A percentile compares a stretch with the other conserved stretches of the same genome.
phyloP scores from a whole-genome alignment of 2,329 filamentous ascomycete genomes.

The Penicillium sp. region DNA sequence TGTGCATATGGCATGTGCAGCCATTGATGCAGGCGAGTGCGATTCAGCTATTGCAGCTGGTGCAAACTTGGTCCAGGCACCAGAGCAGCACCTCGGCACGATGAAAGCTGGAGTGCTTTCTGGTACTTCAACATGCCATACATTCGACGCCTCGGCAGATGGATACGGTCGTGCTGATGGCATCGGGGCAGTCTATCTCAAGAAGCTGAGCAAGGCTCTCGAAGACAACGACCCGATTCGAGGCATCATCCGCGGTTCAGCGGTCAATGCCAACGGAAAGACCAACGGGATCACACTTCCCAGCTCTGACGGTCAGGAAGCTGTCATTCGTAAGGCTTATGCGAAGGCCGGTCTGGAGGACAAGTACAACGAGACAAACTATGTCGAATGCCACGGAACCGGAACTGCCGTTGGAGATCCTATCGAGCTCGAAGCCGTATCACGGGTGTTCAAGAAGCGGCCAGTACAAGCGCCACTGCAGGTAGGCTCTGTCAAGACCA shows the following conservation, averaged over 20 bases:
- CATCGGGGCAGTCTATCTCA: slow-evolving; percentile 17
- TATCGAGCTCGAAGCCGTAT: background rate
- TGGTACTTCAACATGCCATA: slow-evolving; percentile 5
- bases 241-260: slow-evolving; percentile 18
- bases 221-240: slow-evolving; percentile 20
- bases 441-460: background rate
- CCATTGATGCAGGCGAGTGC: background rate
- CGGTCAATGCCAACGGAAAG: background rate
- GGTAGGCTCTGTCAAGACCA: slow-evolving; percentile 23
- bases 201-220: slow-evolving; percentile 17
- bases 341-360: background rate
- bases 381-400: background rate
- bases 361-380: background rate
- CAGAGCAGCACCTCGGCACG: background rate
- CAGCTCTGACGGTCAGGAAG: background rate
- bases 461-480: background rate
- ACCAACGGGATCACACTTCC: background rate
- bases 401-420: slow-evolving; percentile 2
- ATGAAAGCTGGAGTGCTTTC: slow-evolving; percentile 4
- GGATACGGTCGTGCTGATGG: slow-evolving; percentile 26
- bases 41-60: slow-evolving; percentile 1
- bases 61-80: background rate
- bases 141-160: slow-evolving; percentile 14
- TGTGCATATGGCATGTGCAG: background rate
- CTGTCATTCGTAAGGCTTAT: background rate